These are phyloP conservation scores for Trichaptum fuscoviolaceum DNA, from an alignment of 768 basidiomycete genomes.

Conservation along the genomic window DNA sequence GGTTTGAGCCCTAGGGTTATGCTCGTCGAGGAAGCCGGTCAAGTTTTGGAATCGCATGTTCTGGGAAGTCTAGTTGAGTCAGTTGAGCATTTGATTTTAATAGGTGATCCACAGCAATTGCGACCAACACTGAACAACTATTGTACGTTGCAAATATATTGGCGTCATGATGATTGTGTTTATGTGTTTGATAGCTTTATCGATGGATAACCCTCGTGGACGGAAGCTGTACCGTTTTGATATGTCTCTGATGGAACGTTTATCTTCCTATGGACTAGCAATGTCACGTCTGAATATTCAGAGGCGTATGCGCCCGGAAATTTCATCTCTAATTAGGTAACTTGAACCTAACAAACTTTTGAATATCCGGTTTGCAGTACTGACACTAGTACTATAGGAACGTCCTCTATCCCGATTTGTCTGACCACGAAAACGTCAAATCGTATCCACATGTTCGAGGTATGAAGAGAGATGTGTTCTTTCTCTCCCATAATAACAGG, in stretches of 20 bases:
- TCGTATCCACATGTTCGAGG: slow-evolving; percentile 55
- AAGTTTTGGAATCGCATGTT: slow-evolving; percentile 76
- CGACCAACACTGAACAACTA: slow-evolving; percentile 64
- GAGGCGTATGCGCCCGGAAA: slow-evolving; percentile 67
- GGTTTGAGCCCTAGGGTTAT: slow-evolving; percentile 55
- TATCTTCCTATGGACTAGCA: slow-evolving; percentile 46
- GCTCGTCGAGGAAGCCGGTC: slow-evolving; percentile 78
- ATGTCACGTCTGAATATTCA: slow-evolving; percentile 74
- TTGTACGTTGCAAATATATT: slow-evolving; percentile 31
- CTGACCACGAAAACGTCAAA: slow-evolving; percentile 50
- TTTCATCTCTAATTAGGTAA: slow-evolving; percentile 57
- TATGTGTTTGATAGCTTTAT: slow-evolving; percentile 41
- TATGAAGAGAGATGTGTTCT: slow-evolving; percentile 59
- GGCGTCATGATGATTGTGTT: neutral
- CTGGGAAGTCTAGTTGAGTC: slow-evolving; percentile 55
- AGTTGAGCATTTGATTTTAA: slow-evolving; percentile 69
- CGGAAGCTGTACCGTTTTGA: slow-evolving; percentile 57
- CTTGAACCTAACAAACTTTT: too few species aligned
- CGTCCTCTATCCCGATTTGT: slow-evolving; percentile 54
- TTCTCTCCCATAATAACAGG: slow-evolving; percentile 54
- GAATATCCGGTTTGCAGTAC: too few species aligned
- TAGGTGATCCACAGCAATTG: slow-evolving; percentile 77
- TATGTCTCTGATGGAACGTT: slow-evolving; percentile 71
- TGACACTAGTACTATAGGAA: slow-evolving; percentile 35
- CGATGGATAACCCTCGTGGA: slow-evolving; percentile 61